Base-by-base conservation (phyloP, 495 filamentous ascomycete genomes). In the Tuber microsphaerosporum region DNA sequence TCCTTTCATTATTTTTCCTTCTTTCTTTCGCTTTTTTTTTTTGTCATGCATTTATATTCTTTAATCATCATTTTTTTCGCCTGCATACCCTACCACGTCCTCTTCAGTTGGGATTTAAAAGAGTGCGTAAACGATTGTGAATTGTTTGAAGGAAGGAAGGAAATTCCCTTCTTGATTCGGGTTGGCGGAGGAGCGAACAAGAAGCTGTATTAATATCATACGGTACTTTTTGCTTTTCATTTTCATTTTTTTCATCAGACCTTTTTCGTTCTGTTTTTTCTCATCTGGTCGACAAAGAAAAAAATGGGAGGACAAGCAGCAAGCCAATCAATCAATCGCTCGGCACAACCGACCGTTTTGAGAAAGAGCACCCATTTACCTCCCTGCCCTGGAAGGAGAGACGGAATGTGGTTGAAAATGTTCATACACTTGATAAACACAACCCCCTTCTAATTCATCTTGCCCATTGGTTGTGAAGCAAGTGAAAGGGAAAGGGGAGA, bases 31-130 rank as follows among this genome's bases (percentile, higher is more conserved):
- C 3, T 31, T 17, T 65, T 31, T 61, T 31, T 14, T 31, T 65
- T 0, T 31, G 10, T 17, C 14, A 31, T 65, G 56, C n/a, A 65
- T 65, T 31, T 65, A 65, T 65, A 65, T 31, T 31, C 56, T 65
- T 65, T 65, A 65, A 65, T 65, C 10, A 31, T 65, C 51, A 61
- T 65, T 65, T 65, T 61, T 65, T 65, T 65, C n/a, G 56, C 26
- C 12, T 31, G 26, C 26, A 65, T 31, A 65, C 26, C 26, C 56
- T 31, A 2, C n/a, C 17, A 65, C 31, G 26, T 65, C n/a, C 31
- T 65, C 56, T 10, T 31, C 56, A n/a, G n/a, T 65, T 65, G 26
- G 56, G 56, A 12, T 56, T 56, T 56, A 7, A 56, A 56, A 31
- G 56, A 31, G 22, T 56, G 56, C 26, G 56, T 5, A 65, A 65